A percentile compares a stretch with the other conserved stretches of the same genome.
Evolutionary conservation across 2,329 filamentous ascomycete species (phyloP).

Genomic region (Colletotrichum sp.): DNA sequence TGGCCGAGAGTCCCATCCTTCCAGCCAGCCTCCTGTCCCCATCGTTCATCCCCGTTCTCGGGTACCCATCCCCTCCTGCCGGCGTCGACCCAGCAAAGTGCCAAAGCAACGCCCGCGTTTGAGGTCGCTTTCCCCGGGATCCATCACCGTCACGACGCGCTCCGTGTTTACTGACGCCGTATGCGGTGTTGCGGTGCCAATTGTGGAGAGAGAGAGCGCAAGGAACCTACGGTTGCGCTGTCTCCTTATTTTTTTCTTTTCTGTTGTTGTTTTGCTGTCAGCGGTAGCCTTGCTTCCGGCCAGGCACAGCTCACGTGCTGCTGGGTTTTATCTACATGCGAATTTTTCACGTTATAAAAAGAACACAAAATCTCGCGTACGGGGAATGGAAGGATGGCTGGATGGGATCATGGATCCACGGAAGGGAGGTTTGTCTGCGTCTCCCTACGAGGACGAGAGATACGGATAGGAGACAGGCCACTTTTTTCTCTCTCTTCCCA

Average conservation of each 20-base stretch:
- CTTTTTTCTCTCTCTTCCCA: neutral
- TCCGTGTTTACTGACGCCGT: neutral
- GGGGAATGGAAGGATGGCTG: neutral
- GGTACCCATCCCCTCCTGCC: neutral
- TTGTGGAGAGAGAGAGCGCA: neutral
- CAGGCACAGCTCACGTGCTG: constrained; percentile 9
- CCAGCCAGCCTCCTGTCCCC: neutral
- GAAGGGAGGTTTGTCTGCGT: neutral
- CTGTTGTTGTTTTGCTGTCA: neutral
- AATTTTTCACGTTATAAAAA: neutral
- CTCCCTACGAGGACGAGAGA: neutral
- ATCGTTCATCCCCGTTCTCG: neutral
- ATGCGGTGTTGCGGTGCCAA: neutral
- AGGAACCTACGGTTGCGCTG: neutral
- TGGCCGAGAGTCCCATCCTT: neutral
- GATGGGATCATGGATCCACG: neutral
- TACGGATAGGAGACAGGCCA: neutral
- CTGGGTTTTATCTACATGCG: neutral
- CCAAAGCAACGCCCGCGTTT: neutral
- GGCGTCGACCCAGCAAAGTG: neutral
- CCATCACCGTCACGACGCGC: neutral
- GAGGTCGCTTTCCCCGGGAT: neutral
- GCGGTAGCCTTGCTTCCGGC: constrained; percentile 5
- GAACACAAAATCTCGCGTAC: neutral
- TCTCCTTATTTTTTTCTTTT: neutral